phyloP scores from a whole-genome alignment of 345 rosid genomes.

The Eucalyptus paniculata region DNA sequence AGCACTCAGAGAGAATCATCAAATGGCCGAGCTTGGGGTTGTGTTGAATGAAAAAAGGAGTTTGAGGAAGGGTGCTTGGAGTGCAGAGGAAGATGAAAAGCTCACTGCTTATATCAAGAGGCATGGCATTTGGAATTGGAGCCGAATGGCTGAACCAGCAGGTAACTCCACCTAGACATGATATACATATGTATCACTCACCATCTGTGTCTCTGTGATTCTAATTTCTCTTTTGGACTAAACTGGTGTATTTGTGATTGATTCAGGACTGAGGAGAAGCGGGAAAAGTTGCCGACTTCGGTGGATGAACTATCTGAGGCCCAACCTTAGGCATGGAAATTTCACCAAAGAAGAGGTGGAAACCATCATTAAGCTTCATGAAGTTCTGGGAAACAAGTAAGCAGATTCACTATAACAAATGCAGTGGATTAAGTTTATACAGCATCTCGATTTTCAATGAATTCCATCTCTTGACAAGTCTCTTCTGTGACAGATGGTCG shows the following conservation, averaged over 20 bases:
- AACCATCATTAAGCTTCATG: not conserved
- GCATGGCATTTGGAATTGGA: not conserved
- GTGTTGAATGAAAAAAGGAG: not conserved
- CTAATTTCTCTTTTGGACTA: not conserved
- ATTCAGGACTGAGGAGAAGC: not conserved
- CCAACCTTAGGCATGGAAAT: not conserved
- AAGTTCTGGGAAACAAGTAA: not conserved
- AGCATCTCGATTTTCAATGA: not conserved
- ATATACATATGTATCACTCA: not conserved
- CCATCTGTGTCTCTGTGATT: not conserved
- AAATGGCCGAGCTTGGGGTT: not conserved
- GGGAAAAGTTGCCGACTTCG: not conserved
- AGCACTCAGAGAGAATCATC: not conserved
- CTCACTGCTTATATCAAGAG: not conserved
- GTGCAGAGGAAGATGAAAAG: not conserved
- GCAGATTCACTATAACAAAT: not conserved
- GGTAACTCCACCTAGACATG: not conserved
- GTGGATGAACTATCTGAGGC: constrained; percentile 1
- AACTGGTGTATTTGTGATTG: not conserved
- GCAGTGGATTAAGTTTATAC: not conserved
- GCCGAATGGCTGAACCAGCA: not conserved
- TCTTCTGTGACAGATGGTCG: not conserved
- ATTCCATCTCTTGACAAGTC: not conserved
- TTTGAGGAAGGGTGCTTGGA: not conserved
- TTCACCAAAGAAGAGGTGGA: not conserved